Evolutionary conservation across 805 yeast species (phyloP), one percentile per base, ranked within the genome.

Genomic region (Candida insectorum): DNA sequence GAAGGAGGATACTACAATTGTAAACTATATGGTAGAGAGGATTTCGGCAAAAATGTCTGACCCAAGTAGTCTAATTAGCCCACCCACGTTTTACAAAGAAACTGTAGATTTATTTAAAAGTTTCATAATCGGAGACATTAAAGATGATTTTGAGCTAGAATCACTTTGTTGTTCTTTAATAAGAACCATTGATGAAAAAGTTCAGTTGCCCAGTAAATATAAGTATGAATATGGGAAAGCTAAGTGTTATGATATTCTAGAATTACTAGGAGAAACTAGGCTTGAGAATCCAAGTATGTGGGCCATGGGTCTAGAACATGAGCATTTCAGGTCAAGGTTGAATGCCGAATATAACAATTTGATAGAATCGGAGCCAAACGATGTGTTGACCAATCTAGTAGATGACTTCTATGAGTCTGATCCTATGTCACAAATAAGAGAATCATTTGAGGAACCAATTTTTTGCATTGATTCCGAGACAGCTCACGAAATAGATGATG

Each of bases 401-500:
- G 45, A 41, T 8, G 64, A 56, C 29, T 54, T 64, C 24, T 49
- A 50, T 34, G 34, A 29, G 1, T 22, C 36, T 2, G 73, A 66
- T 37, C 68, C 69, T 0, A 35, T 58, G 31, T 35, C 37, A 30
- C 2, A 15, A 18, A 2, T 39, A 52, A 59, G 82, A 44, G 43
- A 44, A n/a, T 66, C 67, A 17, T 73, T 69, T 43, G 58, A 68
- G 28, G 49, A 71, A 9, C 71, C 75, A 0, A 79, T 88, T 2
- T 91, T 78, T 53, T 88, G 97, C 58, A 86, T 91, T 38, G 98
- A 93, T 58, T 70, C 81, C 3, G 75, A 65, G 3, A 70, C 69
- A 26, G 95, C 97, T 0, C 81, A 82, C 45, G 97, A 93, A 56
- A 83, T 93, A 39, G 98, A 91, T 56, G 98, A 91, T 58, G 98